Base-by-base conservation (phyloP, 1,139 yeast genomes). In the Suhomyces wounanorum region DNA sequence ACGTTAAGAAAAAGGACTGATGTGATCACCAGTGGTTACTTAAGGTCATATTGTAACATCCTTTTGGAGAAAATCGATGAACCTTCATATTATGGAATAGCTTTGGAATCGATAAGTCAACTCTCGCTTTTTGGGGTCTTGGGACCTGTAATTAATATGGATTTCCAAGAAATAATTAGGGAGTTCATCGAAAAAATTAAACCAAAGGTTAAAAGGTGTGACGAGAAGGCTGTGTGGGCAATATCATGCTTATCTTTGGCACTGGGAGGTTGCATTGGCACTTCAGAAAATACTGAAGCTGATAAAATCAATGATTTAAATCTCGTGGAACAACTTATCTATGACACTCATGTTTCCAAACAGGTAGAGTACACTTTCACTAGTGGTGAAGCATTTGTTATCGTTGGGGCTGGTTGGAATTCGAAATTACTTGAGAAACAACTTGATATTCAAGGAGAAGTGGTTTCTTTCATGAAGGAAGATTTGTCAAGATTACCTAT, bases 321-420 rank as follows among this genome's bases (percentile, higher is more conserved):
- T 2, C 56, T 60, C 0, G 72, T 72, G 55, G 85, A 84, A 52
- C 65, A 75, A 10, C 59, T 70, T 0, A 62, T 90, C 2, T 82
- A 77, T 59, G 85, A 81, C 5, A 77, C 89, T 0, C 85, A 87
- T 60, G 64, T 65, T 8, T 81, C 91, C 1, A 89, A 87, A 56
- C 91, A 88, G 56, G 75, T 83, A 10, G 97, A 92, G 54, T 81
- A 77, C 51, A 69, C 87, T 38, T 90, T 94, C 59, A 78, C 92
- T 0, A 79, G 86, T 48, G 98, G 98, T 51, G 98, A 94, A 65
- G 94, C 96, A 0, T 69, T 91, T 26, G 78, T 89, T 33, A 73
- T 89, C 17, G 63, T 86, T 6, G 84, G 89, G 0, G 78, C 84
- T 26, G 97, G 97, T 0, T 89, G 96, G 96, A 64, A 76, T 2